Percentiles rank a stretch among this genome's conserved stretches.
Evolutionary conservation across 208 protist genomes (phyloP).

Genomic region (Tritrichomonas foetus): DNA sequence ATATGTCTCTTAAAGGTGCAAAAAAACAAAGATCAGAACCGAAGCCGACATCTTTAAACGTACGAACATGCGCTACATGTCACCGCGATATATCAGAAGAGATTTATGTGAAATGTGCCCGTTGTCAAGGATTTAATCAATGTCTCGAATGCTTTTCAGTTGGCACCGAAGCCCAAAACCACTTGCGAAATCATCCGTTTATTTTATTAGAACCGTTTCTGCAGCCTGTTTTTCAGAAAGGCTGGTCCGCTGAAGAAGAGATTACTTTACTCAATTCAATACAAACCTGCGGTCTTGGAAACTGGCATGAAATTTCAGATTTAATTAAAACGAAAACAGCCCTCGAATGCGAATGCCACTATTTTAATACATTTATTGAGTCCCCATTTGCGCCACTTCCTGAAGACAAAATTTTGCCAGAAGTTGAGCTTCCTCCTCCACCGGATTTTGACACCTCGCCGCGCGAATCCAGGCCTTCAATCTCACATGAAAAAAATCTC

Average conservation of each 20-base stretch:
- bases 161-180: neutral
- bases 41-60: neutral
- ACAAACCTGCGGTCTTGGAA: neutral
- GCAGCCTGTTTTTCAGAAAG: neutral
- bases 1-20: no score
- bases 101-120: neutral
- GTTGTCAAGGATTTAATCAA: neutral
- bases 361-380: neutral
- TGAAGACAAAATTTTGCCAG: neutral
- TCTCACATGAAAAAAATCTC: constrained; percentile 36
- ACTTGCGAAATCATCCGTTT: neutral
- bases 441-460: neutral
- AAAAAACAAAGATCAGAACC: neutral
- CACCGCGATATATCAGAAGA: neutral
- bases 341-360: constrained; percentile 16
- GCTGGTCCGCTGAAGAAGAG: constrained; percentile 27
- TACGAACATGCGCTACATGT: neutral
- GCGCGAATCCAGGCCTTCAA: neutral
- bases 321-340: neutral
- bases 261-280: neutral
- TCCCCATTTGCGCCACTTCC: neutral
- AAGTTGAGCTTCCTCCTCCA: neutral
- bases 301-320: constrained; percentile 20
- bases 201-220: neutral
- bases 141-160: constrained; percentile 27